These are phyloP conservation scores for Sicyos edulis DNA, from an alignment of 306 rosid species.

Conservation along the genomic window DNA sequence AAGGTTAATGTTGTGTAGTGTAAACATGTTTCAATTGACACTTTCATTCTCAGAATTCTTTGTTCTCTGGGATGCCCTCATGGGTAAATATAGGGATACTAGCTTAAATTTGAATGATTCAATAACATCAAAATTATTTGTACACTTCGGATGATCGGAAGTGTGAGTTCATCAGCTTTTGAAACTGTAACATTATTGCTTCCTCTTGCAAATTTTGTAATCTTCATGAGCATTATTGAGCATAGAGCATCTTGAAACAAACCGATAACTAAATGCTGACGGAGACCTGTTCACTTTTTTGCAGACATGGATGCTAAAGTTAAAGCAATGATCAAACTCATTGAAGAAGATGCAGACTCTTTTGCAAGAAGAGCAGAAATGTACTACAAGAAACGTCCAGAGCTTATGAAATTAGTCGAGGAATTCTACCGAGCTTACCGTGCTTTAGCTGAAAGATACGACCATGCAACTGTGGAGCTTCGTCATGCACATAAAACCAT, in stretches of 20 bases:
- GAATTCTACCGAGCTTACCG: conserved; percentile 99
- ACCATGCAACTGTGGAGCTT: conserved; percentile 91
- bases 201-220: neutral
- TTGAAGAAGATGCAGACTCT: conserved; percentile 99
- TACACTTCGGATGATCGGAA: too few species aligned
- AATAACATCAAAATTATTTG: neutral
- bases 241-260: neutral
- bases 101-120: conserved; percentile 6
- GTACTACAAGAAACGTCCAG: conserved; percentile 98
- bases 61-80: neutral
- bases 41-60: neutral
- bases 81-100: neutral
- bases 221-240: neutral
- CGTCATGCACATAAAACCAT: conserved; percentile 92
- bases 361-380: conserved; percentile 99
- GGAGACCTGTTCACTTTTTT: conserved; percentile 15
- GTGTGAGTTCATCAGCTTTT: neutral
- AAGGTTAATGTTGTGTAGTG: too few species aligned
- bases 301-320: conserved; percentile 97
- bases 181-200: neutral
- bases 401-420: conserved; percentile 91
- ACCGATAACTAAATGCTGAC: neutral
- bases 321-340: conserved; percentile 95
- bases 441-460: conserved; percentile 95
- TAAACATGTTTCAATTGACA: too few species aligned